Evolutionary conservation across 1,284 basidiomycete genomes (phyloP), one percentile per base, ranked within the genome.

Genomic region (Irpex sp.): DNA sequence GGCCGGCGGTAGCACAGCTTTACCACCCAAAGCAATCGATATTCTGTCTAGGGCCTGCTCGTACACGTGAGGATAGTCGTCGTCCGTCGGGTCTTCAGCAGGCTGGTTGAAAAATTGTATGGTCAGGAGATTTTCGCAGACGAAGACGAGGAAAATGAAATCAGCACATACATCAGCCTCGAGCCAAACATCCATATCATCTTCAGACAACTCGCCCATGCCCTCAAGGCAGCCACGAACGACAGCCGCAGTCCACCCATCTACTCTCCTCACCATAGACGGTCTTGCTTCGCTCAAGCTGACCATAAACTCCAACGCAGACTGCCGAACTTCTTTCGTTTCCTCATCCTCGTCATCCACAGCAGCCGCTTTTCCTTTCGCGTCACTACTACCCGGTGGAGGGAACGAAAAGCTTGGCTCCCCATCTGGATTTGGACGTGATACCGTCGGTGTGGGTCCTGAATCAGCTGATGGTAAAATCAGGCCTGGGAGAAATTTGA

Each of bases 31-130:
- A 0, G 90, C 88, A 71, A 86, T 87, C 4, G 92, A 87, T 21
- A 93, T 75, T 4, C 92, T 79, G 70, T 94, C 91, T 3, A 94
- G 76, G 1, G 88, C 81, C 67, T 94, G 90, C 69, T 94, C 93
- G 64, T 92, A 90, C 19, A 89, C 81, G 37, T 87, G 85, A 0
- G 89, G 90, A 53, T 90, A 87, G 1, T 78, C 81, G 37, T 92
- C 90, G 56, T 93, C 90, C n/a, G 84, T 87, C 1, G 89, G 87
- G 59, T 84, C 84, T 4, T 84, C 81, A 8, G 87, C 81, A 0
- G 87, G 88, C 88, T 90, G 67, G 1, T 13, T 17, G 1, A 4
- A 50, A 50, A 9, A 46, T 1, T 26, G 4, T 26, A 26, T 5
- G 8, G 39, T 43, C 5, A 43, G 39, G 39, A 51, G 11, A 26